A percentile compares a stretch with the other conserved stretches of the same genome.
Conservation (phyloP, 257 asterid species). For the Leonotis leonurus region DNA sequence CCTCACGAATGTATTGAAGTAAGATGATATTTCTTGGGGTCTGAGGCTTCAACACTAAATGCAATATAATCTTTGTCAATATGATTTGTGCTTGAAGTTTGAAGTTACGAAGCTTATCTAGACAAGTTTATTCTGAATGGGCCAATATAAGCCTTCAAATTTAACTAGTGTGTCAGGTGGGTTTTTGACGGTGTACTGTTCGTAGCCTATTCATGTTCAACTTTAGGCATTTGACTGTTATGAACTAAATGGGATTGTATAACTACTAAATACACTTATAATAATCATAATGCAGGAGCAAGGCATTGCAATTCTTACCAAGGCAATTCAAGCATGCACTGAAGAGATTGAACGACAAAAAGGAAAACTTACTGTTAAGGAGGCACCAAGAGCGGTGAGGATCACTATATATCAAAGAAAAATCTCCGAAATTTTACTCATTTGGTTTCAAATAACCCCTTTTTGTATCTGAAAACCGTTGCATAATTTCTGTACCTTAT, state of each 20-base stretch:
- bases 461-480: not conserved
- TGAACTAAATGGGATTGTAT: no score
- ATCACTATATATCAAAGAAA: conserved; percentile 3
- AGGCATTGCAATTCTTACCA: conserved; percentile 68
- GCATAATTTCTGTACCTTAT: not conserved
- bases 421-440: not conserved
- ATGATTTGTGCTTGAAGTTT: not conserved
- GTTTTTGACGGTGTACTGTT: not conserved
- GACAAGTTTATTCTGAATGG: no score
- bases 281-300: conserved; percentile 64
- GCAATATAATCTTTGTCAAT: not conserved
- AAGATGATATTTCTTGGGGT: not conserved
- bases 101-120: not conserved
- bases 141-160: no score
- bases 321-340: conserved; percentile 85
- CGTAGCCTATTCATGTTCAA: no score
- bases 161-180: not conserved
- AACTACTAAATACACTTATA: not conserved
- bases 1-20: not conserved
- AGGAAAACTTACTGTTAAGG: conserved; percentile 88
- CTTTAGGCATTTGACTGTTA: no score
- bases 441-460: not conserved
- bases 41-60: not conserved
- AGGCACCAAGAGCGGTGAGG: conserved; percentile 90
- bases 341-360: conserved; percentile 68